Percentiles rank a stretch among this genome's conserved stretches.
These are phyloP conservation scores for Pyricularia grisea DNA, from an alignment of 2,329 filamentous ascomycete genomes.

Conservation along the genomic window DNA sequence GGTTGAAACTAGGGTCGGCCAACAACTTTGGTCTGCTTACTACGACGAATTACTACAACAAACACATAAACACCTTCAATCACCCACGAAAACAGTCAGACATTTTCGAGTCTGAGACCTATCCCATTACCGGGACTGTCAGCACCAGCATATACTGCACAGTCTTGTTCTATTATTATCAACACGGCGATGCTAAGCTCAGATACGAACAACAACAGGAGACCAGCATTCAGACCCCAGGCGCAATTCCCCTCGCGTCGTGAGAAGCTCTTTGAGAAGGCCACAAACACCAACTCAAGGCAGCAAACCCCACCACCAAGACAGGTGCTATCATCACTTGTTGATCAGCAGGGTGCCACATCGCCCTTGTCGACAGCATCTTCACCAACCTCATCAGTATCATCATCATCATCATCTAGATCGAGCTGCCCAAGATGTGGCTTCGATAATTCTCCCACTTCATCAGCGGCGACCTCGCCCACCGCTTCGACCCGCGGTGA, in stretches of 20 bases:
- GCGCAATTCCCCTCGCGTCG: background rate
- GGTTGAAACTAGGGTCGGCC: background rate
- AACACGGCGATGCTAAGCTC: background rate
- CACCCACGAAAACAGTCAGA: background rate
- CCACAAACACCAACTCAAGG: background rate
- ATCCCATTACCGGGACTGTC: background rate
- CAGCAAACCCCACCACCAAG: background rate
- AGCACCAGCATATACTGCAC: background rate
- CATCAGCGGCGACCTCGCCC: slow-evolving; percentile 2
- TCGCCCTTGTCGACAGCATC: background rate
- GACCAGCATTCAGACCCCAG: background rate
- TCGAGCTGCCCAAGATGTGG: slow-evolving; percentile 12
- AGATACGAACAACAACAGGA: background rate
- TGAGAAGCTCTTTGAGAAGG: background rate
- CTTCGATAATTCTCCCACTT: slow-evolving; percentile 2
- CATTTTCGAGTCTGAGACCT: background rate
- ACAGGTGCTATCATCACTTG: background rate
- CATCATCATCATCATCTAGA: background rate
- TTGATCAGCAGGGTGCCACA: background rate
- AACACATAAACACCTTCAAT: background rate
- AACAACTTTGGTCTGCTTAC: background rate
- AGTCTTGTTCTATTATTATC: background rate
- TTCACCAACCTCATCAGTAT: background rate
- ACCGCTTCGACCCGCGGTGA: background rate
- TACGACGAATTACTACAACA: slow-evolving; percentile 1